Evolutionary conservation across 2,329 filamentous ascomycete genomes (phyloP).

Genomic region (Drechslerella coelobrocha): DNA sequence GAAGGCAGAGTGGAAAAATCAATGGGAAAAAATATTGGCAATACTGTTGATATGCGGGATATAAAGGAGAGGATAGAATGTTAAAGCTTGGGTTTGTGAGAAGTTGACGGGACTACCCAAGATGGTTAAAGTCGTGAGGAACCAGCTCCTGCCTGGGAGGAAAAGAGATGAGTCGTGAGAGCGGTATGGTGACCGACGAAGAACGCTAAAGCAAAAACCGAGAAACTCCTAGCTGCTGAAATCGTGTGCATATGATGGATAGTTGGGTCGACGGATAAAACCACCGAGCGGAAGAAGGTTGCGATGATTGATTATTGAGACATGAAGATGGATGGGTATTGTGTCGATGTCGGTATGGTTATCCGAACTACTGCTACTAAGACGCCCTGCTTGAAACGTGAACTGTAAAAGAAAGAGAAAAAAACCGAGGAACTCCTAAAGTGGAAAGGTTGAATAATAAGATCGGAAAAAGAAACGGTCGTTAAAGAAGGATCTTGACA

Average conservation of each 20-base stretch:
- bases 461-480: slow-evolving; percentile 54
- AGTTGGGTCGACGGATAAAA: slow-evolving; percentile 58
- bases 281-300: slow-evolving; percentile 52
- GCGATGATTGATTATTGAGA: slow-evolving; percentile 49
- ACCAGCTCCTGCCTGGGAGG: slow-evolving; percentile 52
- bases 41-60: slow-evolving; percentile 23
- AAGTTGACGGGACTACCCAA: slow-evolving; percentile 45
- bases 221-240: slow-evolving; percentile 51
- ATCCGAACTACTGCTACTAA: slow-evolving; percentile 45
- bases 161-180: slow-evolving; percentile 52
- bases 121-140: slow-evolving; percentile 49
- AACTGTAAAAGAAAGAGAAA: slow-evolving; percentile 54
- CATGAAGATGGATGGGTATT: slow-evolving; percentile 47
- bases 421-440: slow-evolving; percentile 54
- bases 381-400: slow-evolving; percentile 36
- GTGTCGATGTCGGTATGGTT: slow-evolving; percentile 29
- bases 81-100: slow-evolving; percentile 35
- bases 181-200: slow-evolving; percentile 50
- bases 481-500: slow-evolving; percentile 55
- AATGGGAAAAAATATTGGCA: slow-evolving; percentile 12
- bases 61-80: slow-evolving; percentile 45
- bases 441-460: slow-evolving; percentile 40
- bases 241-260: slow-evolving; percentile 55
- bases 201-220: slow-evolving; percentile 51
- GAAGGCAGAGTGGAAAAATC: neutral